Conservation (phyloP, 108 stramenopile species). For the Pseudonitzschia delicatissima region DNA sequence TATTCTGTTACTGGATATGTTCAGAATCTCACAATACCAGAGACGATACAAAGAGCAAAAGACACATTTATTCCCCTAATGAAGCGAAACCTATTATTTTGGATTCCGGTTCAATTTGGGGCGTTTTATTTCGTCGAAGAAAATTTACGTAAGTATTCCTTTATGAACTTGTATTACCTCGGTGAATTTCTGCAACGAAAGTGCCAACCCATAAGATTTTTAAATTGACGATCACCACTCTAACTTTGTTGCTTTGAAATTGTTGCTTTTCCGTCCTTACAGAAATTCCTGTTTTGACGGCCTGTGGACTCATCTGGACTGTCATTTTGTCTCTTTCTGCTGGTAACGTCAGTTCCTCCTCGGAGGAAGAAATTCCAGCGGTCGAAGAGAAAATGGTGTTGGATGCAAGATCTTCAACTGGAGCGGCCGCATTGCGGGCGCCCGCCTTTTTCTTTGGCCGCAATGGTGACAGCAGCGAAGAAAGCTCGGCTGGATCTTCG, state of each 20-base stretch:
- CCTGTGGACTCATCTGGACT: slow-evolving; percentile 39
- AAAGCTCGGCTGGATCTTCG: background rate
- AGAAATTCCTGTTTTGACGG: slow-evolving; percentile 39
- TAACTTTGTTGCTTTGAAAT: background rate
- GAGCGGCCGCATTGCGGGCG: background rate
- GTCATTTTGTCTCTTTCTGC: slow-evolving; percentile 35
- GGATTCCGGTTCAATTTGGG: slow-evolving; percentile 64
- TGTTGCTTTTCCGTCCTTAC: background rate
- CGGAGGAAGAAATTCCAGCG: background rate
- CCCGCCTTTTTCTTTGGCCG: background rate
- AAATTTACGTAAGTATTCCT: slow-evolving; percentile 5
- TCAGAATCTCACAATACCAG: slow-evolving; percentile 38
- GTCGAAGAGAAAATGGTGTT: background rate
- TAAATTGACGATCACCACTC: too few relatives aligned
- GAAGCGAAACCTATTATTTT: slow-evolving; percentile 53
- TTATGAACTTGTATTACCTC: too few relatives aligned
- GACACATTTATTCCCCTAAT: slow-evolving; percentile 47
- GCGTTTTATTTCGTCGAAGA: slow-evolving; percentile 49
- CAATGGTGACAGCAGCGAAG: background rate
- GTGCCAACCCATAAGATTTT: too few relatives aligned
- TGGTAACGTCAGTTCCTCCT: slow-evolving; percentile 5
- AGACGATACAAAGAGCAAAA: slow-evolving; percentile 40
- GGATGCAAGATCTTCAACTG: background rate
- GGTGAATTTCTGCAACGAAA: too few relatives aligned
- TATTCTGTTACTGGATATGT: slow-evolving; percentile 52